Conservation (phyloP, 306 rosid genomes). For the Vigna mungo region DNA sequence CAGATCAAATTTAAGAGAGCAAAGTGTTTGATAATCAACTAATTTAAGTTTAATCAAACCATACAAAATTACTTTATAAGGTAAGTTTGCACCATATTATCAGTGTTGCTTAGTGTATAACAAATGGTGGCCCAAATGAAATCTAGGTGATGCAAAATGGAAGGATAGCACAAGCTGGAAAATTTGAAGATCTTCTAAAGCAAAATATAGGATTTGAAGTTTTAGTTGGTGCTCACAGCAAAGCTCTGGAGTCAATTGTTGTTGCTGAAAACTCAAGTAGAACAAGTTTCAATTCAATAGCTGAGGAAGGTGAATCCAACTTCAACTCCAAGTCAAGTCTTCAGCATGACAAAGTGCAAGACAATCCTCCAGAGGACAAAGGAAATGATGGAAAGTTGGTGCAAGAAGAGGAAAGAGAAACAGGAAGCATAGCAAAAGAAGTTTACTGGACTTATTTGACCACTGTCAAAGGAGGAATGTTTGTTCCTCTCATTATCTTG, state of each 20-base stretch:
- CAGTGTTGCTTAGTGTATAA: conserved; percentile 12
- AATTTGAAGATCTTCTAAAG: conserved; percentile 76
- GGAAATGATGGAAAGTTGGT: conserved; percentile 78
- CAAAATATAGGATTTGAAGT: conserved; percentile 88
- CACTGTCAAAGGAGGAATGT: conserved; percentile 67
- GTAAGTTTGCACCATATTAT: not conserved
- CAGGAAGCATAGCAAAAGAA: conserved; percentile 88
- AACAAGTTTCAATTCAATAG: conserved; percentile 48
- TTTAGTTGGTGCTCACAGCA: conserved; percentile 93
- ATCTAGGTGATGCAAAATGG: conserved; percentile 95
- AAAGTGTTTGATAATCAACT: too few relatives aligned
- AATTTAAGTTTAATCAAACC: too few relatives aligned
- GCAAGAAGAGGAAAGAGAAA: conserved; percentile 96
- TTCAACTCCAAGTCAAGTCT: conserved; percentile 49
- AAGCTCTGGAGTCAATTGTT: conserved; percentile 82
- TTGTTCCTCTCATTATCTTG: conserved; percentile 79
- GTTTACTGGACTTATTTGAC: conserved; percentile 87
- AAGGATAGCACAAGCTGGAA: conserved; percentile 84
- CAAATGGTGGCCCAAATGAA: conserved; percentile 36
- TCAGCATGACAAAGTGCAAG: conserved; percentile 63
- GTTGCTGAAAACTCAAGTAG: conserved; percentile 67
- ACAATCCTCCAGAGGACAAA: conserved; percentile 59
- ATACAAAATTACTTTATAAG: too few relatives aligned
- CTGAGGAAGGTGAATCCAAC: conserved; percentile 55
- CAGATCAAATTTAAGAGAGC: not conserved